phyloP scores from a whole-genome alignment of 129 eudicot genomes.

The Tagetes erecta region DNA sequence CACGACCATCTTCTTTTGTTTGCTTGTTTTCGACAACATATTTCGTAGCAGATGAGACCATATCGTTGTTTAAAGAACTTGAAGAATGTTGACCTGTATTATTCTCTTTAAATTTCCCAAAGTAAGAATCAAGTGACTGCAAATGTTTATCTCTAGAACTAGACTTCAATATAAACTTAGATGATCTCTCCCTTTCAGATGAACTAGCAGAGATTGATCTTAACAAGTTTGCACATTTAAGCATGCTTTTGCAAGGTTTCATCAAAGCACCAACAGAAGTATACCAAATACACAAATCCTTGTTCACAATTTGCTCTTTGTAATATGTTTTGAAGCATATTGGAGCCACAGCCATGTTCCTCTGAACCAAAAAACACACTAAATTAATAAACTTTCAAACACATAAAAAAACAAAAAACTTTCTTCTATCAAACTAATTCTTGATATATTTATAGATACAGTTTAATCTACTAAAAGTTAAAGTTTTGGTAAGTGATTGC shows the following conservation, averaged over 20 bases:
- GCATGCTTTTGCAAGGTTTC: conserved; percentile 23
- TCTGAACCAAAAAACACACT: conserved; percentile 23
- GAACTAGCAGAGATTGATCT: conserved; percentile 28
- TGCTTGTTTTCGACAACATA: conserved; percentile 22
- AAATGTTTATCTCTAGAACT: conserved; percentile 54
- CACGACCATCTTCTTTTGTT: conserved; percentile 24
- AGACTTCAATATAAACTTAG: conserved; percentile 28
- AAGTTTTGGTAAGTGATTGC: conserved; percentile 6
- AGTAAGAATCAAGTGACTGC: conserved; percentile 56
- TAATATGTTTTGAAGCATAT: conserved; percentile 41
- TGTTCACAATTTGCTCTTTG: conserved; percentile 30
- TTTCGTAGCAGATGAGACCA: conserved; percentile 3
- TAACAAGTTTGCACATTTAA: conserved; percentile 19
- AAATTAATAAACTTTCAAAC: background rate
- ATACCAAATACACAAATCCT: conserved; percentile 18
- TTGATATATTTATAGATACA: conserved; percentile 4
- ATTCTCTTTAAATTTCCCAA: conserved; percentile 45
- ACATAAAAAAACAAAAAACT: background rate
- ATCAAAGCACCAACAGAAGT: conserved; percentile 11
- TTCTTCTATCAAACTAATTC: background rate
- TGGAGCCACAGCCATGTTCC: conserved; percentile 53
- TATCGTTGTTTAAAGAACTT: conserved; percentile 10
- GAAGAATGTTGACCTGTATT: conserved; percentile 26
- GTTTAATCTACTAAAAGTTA: background rate
- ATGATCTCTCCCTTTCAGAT: conserved; percentile 32